A percentile compares a stretch with the other conserved stretches of the same genome.
Conservation (phyloP, 495 filamentous ascomycete species). For the Aspergillus nidulans region DNA sequence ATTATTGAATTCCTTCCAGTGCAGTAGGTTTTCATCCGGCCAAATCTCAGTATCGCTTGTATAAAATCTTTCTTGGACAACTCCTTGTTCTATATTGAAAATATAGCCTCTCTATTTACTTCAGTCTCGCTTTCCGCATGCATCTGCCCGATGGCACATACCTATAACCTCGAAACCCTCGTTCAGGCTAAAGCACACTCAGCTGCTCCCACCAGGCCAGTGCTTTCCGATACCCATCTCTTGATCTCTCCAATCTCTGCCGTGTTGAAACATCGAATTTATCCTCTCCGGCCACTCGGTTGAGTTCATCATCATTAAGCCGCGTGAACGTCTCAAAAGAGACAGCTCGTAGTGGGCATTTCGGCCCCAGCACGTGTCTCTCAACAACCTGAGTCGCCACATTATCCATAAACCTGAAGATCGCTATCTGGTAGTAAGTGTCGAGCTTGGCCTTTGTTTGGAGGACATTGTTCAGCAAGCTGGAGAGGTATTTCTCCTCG, state of each 20-base stretch:
- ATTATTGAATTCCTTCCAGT: no score
- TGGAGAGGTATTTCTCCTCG: background rate
- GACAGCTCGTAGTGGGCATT: background rate
- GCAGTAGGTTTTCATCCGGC: no score
- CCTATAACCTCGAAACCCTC: no score
- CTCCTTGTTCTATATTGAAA: no score
- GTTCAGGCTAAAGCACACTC: background rate
- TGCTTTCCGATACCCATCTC: background rate
- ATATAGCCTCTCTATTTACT: no score
- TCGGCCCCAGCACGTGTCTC: conserved; percentile 7
- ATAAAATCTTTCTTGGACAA: no score
- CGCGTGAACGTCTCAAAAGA: background rate
- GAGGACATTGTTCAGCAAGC: background rate
- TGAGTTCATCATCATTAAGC: conserved; percentile 1
- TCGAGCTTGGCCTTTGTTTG: background rate
- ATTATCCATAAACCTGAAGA: conserved; percentile 2
- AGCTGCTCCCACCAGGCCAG: conserved; percentile 1
- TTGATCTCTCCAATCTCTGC: background rate
- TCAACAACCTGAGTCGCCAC: conserved; percentile 4
- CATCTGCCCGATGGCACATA: no score
- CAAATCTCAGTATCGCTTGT: no score
- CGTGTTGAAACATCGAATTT: background rate
- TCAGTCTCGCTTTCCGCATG: no score
- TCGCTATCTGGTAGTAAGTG: background rate
- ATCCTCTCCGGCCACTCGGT: conserved; percentile 2